phyloP scores from a whole-genome alignment of 768 basidiomycete species.

The Lactifluus echinatus region DNA sequence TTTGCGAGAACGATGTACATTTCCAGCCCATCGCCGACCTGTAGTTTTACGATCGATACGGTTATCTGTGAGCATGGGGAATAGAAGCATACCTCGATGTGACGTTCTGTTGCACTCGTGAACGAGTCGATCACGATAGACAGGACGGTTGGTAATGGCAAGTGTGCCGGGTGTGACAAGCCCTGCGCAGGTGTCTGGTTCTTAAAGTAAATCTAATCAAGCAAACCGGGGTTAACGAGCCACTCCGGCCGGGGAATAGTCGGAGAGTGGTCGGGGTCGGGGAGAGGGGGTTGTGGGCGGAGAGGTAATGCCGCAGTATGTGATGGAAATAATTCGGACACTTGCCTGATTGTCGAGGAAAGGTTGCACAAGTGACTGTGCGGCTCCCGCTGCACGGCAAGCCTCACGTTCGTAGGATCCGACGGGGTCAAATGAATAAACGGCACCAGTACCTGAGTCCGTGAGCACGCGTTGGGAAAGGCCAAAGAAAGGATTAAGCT shows the following conservation, averaged over 20 bases:
- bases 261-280: conserved; percentile 24
- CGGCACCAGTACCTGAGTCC: conserved; percentile 76
- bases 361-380: conserved; percentile 90
- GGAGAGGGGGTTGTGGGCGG: neutral
- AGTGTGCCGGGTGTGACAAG: conserved; percentile 65
- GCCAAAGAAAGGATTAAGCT: conserved; percentile 24
- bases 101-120: conserved; percentile 94
- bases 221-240: conserved; percentile 22
- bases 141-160: conserved; percentile 74
- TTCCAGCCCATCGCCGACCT: conserved; percentile 95
- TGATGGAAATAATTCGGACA: conserved; percentile 14
- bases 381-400: conserved; percentile 93
- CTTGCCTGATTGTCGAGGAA: conserved; percentile 97
- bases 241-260: conserved; percentile 36
- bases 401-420: conserved; percentile 97
- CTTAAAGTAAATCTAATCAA: conserved; percentile 87
- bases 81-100: conserved; percentile 71
- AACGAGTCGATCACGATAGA: conserved; percentile 92
- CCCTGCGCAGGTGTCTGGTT: conserved; percentile 78
- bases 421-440: conserved; percentile 99
- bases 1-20: conserved; percentile 79
- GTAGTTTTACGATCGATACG: neutral
- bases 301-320: neutral
- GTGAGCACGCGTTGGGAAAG: neutral
- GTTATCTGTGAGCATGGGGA: neutral